Conservation (phyloP, 805 yeast species). For the Starmerella cellae region DNA sequence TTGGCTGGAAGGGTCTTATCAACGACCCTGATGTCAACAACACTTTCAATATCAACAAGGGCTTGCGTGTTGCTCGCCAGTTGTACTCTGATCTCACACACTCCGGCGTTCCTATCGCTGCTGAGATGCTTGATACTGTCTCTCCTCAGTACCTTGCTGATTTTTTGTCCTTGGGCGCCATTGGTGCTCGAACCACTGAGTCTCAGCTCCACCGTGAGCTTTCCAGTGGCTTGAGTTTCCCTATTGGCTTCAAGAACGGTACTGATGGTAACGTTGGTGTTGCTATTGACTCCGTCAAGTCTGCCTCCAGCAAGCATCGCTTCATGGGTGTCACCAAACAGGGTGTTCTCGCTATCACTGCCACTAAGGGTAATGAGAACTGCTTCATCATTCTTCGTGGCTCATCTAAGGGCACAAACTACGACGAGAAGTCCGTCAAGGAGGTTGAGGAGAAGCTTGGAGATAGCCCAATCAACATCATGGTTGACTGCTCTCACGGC, state of each 20-base stretch:
- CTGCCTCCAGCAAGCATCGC: conserved; percentile 86
- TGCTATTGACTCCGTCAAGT: conserved; percentile 85
- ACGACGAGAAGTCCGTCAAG: conserved; percentile 64
- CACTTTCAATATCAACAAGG: conserved; percentile 88
- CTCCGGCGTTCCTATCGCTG: conserved; percentile 79
- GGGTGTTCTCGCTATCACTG: conserved; percentile 91
- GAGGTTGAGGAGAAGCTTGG: conserved; percentile 58
- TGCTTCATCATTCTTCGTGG: conserved; percentile 94
- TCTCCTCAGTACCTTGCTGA: conserved; percentile 93
- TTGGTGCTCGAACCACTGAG: conserved; percentile 98
- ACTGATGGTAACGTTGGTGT: conserved; percentile 91
- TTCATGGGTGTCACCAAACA: conserved; percentile 96
- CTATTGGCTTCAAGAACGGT: conserved; percentile 96
- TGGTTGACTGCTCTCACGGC: conserved; percentile 98
- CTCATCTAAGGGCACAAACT: conserved; percentile 88
- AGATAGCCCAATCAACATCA: conserved; percentile 39
- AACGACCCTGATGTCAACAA: conserved; percentile 93
- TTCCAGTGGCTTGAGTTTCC: conserved; percentile 97
- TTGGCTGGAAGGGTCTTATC: conserved; percentile 97
- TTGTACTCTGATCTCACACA: conserved; percentile 70
- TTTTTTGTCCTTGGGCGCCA: conserved; percentile 85
- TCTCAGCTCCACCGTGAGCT: conserved; percentile 95
- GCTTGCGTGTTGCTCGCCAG: conserved; percentile 74
- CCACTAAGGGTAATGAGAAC: conserved; percentile 89
- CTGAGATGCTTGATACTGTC: conserved; percentile 96